A percentile compares a stretch with the other conserved stretches of the same genome.
phyloP scores from a whole-genome alignment of 2,329 filamentous ascomycete genomes.

The Capronia epimyces region DNA sequence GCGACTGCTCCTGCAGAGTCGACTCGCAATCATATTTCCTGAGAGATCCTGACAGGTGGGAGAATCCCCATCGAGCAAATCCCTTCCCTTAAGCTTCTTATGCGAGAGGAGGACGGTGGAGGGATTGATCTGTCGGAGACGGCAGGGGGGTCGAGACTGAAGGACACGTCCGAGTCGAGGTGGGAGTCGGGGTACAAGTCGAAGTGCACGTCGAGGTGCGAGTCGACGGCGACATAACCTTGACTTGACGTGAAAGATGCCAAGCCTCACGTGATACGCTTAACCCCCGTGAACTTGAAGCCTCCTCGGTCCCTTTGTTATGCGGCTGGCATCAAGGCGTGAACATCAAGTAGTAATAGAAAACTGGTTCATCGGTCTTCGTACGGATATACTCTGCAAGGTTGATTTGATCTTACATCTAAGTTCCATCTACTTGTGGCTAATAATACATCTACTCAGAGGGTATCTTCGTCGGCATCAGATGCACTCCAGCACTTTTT shows the following conservation, averaged over 20 bases:
- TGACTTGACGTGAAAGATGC: background rate
- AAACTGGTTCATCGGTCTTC: no score
- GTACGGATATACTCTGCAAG: no score
- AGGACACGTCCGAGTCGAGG: background rate
- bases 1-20: background rate
- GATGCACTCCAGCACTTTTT: conserved; percentile 1
- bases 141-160: background rate
- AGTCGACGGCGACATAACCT: background rate
- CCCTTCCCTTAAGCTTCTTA: no score
- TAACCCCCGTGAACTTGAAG: no score
- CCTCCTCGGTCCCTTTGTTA: no score
- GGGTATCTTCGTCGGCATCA: conserved; percentile 16
- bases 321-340: no score
- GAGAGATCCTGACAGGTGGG: background rate
- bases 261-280: background rate
- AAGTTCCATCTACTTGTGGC: background rate
- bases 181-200: background rate
- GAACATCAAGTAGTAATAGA: no score
- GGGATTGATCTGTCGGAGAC: background rate
- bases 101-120: no score
- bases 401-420: background rate
- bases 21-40: background rate
- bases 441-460: conserved; percentile 22
- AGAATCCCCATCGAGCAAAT: background rate
- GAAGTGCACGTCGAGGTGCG: background rate